These are phyloP conservation scores for Caloboletus firmus DNA, from an alignment of 1,284 basidiomycete genomes.

Conservation along the genomic window DNA sequence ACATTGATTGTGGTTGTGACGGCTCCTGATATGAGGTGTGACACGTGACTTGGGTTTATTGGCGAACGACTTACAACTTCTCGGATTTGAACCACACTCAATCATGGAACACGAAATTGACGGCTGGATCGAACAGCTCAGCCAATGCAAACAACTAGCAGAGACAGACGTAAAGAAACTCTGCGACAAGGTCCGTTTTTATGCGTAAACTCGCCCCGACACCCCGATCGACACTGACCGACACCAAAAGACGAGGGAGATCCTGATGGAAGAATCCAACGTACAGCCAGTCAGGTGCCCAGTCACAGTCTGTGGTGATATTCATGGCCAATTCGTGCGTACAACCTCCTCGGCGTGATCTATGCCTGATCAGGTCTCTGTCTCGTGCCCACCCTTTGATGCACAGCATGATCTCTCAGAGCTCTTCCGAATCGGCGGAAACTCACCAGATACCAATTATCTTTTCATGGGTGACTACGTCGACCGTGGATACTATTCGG, in stretches of 20 bases:
- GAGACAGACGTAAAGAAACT: conserved; percentile 97
- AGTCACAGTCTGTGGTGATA: conserved; percentile 96
- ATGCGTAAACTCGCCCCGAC: conserved; percentile 14
- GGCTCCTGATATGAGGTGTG: conserved; percentile 25
- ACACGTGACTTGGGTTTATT: conserved; percentile 29
- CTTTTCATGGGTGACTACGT: conserved; percentile 99
- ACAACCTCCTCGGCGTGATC: conserved; percentile 25
- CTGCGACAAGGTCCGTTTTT: conserved; percentile 88
- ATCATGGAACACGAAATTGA: conserved; percentile 84
- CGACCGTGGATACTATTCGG: conserved; percentile 98
- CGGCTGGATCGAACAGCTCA: conserved; percentile 95
- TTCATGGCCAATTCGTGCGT: conserved; percentile 99
- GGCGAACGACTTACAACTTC: conserved; percentile 5
- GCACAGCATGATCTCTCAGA: conserved; percentile 96
- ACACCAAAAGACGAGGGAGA: conserved; percentile 81
- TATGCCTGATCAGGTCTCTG: conserved; percentile 22
- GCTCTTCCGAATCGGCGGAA: conserved; percentile 98
- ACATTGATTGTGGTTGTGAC: conserved; percentile 27
- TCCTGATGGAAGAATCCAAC: conserved; percentile 96
- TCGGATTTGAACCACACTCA: conserved; percentile 12
- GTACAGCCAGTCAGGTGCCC: conserved; percentile 98
- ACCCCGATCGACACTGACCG: conserved; percentile 19
- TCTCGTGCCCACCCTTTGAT: conserved; percentile 18
- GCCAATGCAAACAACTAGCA: conserved; percentile 96
- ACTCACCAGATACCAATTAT: conserved; percentile 99